A percentile compares a stretch with the other conserved stretches of the same genome.
phyloP scores from a whole-genome alignment of 176 grass and related monocot genomes.

The Pontederia paniculata region DNA sequence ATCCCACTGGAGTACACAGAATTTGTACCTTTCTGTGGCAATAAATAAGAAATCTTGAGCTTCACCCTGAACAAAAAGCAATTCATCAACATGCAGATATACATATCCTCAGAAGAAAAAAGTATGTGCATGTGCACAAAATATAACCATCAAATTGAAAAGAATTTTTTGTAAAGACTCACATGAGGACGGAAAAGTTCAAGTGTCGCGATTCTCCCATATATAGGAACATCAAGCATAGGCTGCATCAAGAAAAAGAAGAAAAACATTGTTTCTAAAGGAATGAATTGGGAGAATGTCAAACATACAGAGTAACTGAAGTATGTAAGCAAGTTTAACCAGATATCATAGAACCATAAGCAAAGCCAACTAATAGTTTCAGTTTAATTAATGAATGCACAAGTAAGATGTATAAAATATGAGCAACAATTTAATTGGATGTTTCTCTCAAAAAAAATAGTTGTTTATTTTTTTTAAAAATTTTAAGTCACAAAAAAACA shows the following conservation, averaged over 20 bases:
- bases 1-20: slow-evolving; percentile 95
- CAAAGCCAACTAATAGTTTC: too few species aligned
- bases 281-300: background rate
- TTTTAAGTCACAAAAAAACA: too few species aligned
- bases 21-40: slow-evolving; percentile 90
- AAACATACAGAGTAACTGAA: too few species aligned
- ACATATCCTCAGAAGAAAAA: background rate
- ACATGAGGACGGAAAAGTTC: slow-evolving; percentile 97
- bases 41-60: slow-evolving; percentile 91
- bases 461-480: too few species aligned
- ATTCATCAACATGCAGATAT: background rate
- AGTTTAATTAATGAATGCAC: too few species aligned
- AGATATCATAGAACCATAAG: too few species aligned
- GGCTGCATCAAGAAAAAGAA: slow-evolving; percentile 30
- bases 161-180: slow-evolving; percentile 13
- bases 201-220: slow-evolving; percentile 83
- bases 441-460: too few species aligned
- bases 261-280: background rate
- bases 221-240: slow-evolving; percentile 97
- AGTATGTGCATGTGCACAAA: slow-evolving; percentile 7
- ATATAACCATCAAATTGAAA: background rate
- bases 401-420: too few species aligned
- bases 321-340: too few species aligned
- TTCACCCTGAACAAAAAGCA: slow-evolving; percentile 49
- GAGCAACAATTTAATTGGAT: too few species aligned